These are phyloP conservation scores for Cryptosporidium felis DNA, from an alignment of 169 alveolate species.

Conservation along the genomic window DNA sequence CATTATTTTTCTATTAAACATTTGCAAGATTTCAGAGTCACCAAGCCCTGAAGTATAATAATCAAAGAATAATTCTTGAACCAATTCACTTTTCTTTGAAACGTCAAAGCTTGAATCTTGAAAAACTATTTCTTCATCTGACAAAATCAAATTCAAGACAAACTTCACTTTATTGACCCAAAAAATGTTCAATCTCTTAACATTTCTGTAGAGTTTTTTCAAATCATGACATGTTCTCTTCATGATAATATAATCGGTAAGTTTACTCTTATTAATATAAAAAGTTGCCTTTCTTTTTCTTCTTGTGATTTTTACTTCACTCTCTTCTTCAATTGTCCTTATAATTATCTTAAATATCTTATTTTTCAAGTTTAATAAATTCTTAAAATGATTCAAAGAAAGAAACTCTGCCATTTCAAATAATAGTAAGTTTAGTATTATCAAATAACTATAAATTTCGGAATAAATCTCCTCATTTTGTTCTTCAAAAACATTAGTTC, in stretches of 20 bases:
- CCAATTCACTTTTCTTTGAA: too few relatives aligned
- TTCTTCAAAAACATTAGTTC: not conserved
- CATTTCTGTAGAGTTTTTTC: not conserved
- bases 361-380: not conserved
- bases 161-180: too few relatives aligned
- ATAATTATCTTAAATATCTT: not conserved
- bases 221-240: not conserved
- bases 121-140: too few relatives aligned
- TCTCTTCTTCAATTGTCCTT: not conserved
- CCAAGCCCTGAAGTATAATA: not conserved
- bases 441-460: not conserved
- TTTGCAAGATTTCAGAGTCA: not conserved
- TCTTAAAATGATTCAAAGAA: not conserved
- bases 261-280: not conserved
- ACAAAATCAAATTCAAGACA: too few relatives aligned
- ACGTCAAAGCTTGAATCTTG: too few relatives aligned
- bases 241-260: not conserved
- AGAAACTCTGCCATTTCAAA: not conserved
- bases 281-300: not conserved
- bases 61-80: constrained; percentile 12
- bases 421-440: not conserved
- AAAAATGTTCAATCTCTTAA: not conserved
- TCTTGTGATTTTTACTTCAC: not conserved
- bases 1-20: constrained; percentile 1
- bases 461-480: not conserved